Evolutionary conservation across 1,139 yeast species (phyloP), one percentile per base, ranked within the genome.

Genomic region (Taphrina betulina): DNA sequence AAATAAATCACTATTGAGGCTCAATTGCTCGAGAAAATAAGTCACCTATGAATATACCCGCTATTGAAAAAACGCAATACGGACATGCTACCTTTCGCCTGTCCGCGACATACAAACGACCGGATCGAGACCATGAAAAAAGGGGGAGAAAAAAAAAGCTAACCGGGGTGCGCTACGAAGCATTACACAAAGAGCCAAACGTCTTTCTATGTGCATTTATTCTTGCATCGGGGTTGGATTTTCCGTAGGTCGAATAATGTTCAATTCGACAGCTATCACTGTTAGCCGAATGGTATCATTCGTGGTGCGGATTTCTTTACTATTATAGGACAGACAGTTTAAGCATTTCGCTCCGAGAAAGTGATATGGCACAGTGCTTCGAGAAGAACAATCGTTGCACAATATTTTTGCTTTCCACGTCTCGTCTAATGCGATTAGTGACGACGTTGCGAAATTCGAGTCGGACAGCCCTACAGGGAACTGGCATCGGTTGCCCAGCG

Each of bases 331-430:
- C 14, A 40, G 34, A 22, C 59, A 57, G 14, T 42, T 42, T 12
- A 24, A 22, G 22, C 97, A 90, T 67, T 85, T 85, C 60, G 88
- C 75, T 0, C 97, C 97, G 63, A 90, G 70, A 52, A 89, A 83
- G 69, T 90, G 96, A 69, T 85, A 90, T 4, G 78, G 72, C 17
- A 84, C 84, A 61, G 82, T 80, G 31, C 89, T 80, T 69, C 85
- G 85, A 14, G 95, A 94, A 59, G 82, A 82, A 69, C 97, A 90
- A 69, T 90, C 97, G 68, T 87, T 85, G 70, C 97, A 90, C 58
- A 83, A 78, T 8, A 89, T 77, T 43, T 85, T 78, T 63, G 92
- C 83, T 57, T 81, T 73, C 95, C 96, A 88, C 55, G 73, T 67
- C 60, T 77, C 76, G 67, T 88, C 83, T 2, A n/a, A 29, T 24